These are phyloP conservation scores for Cladobotryum mycophilum DNA, from an alignment of 2,329 filamentous ascomycete genomes.

Conservation along the genomic window DNA sequence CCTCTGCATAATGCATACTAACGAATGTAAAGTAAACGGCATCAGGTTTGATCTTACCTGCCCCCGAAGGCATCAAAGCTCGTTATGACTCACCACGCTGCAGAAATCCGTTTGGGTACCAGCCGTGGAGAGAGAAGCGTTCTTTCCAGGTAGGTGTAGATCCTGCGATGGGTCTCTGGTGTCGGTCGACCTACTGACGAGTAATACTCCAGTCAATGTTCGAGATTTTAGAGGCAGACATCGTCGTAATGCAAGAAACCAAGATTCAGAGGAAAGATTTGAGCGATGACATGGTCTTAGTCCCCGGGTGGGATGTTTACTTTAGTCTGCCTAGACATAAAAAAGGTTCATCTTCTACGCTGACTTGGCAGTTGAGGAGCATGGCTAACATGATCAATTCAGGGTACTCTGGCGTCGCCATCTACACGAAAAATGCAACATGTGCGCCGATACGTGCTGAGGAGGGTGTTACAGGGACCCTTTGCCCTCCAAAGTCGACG, in stretches of 20 bases:
- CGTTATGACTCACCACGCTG: neutral
- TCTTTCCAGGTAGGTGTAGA: slow-evolving; percentile 55
- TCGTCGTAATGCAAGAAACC: slow-evolving; percentile 90
- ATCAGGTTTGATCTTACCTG: slow-evolving; percentile 52
- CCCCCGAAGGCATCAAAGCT: neutral
- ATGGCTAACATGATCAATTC: neutral
- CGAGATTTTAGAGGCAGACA: slow-evolving; percentile 83
- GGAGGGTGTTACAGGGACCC: slow-evolving; percentile 82
- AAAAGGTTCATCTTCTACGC: slow-evolving; percentile 58
- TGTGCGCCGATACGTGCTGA: slow-evolving; percentile 86
- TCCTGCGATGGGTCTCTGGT: neutral
- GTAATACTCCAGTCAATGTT: slow-evolving; percentile 68
- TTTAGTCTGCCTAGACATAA: slow-evolving; percentile 92
- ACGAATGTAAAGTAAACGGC: slow-evolving; percentile 58
- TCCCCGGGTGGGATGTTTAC: slow-evolving; percentile 92
- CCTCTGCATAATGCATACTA: slow-evolving; percentile 6
- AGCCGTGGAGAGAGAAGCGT: slow-evolving; percentile 69
- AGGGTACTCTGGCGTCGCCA: slow-evolving; percentile 94
- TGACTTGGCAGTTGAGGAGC: neutral
- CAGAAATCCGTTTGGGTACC: slow-evolving; percentile 77
- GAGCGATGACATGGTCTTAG: slow-evolving; percentile 88
- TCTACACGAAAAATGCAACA: slow-evolving; percentile 83
- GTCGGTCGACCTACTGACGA: neutral
- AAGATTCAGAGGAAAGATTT: slow-evolving; percentile 95
- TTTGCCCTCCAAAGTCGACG: slow-evolving; percentile 66